A percentile compares a stretch with the other conserved stretches of the same genome.
Evolutionary conservation across 176 grass and related monocot genomes (phyloP).

Genomic region (Aegilops umbellulata): DNA sequence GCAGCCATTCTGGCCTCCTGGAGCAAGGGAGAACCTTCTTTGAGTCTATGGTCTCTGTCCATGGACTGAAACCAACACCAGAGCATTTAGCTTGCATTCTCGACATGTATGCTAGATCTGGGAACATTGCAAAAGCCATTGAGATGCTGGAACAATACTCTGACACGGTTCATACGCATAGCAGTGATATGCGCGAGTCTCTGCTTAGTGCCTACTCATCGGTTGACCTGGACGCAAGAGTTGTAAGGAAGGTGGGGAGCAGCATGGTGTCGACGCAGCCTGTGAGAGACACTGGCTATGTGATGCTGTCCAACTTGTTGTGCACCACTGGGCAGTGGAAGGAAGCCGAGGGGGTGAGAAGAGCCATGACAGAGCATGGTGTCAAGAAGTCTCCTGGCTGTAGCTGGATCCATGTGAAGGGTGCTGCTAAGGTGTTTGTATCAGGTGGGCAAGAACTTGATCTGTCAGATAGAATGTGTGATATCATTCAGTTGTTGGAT

Average conservation of each 20-base stretch:
- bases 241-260: conserved; percentile 21
- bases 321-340: conserved; percentile 47
- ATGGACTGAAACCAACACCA: conserved; percentile 41
- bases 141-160: conserved; percentile 15
- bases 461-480: not conserved
- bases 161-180: not conserved
- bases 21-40: conserved; percentile 47
- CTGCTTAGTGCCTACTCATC: conserved; percentile 41
- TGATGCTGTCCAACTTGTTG: conserved; percentile 61
- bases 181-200: conserved; percentile 21
- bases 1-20: conserved; percentile 54
- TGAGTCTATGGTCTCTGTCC: conserved; percentile 37
- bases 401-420: conserved; percentile 65
- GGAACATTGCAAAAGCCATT: conserved; percentile 22
- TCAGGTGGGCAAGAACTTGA: conserved; percentile 37
- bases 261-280: conserved; percentile 16
- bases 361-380: conserved; percentile 50
- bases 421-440: conserved; percentile 44
- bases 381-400: conserved; percentile 67
- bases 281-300: conserved; percentile 42
- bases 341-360: conserved; percentile 48
- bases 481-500: conserved; percentile 26
- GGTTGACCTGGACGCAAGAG: not conserved
- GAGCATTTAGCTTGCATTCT: conserved; percentile 54
- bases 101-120: conserved; percentile 65